Base-by-base conservation (phyloP, 1,284 basidiomycete genomes). In the Apiotrichum akiyoshidainum region DNA sequence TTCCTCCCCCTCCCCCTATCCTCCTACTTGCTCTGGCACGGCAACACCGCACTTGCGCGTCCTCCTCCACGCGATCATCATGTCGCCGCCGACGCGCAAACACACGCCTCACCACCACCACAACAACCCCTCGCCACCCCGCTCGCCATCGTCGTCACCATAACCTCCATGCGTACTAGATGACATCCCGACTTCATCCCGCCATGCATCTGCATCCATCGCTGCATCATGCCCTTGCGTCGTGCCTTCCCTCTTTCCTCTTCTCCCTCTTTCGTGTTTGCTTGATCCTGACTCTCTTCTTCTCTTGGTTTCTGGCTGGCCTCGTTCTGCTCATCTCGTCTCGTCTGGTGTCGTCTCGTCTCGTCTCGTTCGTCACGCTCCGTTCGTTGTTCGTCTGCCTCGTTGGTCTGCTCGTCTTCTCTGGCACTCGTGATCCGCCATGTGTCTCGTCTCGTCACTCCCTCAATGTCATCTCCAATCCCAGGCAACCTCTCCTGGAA, bases 401-500 rank as follows among this genome's bases (percentile, higher is more conserved):
- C n/a, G 44, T 14, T 33, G 14, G 45, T 26, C 45, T 52, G 40
- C 37, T 53, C 31, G 22, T 44, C 40, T 53, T n/a, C 10, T n/a
- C n/a, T 8, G 13, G 8, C n/a, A 8, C 8, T n/a, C 17, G 40
- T 41, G 13, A 17, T 34, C 34, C 31, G 34, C 46, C 17, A 22
- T 11, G 21, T 31, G 19, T 55, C 16, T 42, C 34, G 33, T 54
- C 53, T 45, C 19, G 44, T 34, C 34, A 35, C 34, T 6, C 37
- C 41, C 41, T 19, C 39, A 39, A 40, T 50, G 14, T 9, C 5
- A 21, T 34, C 31, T 12, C 37, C 48, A 50, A 50, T 49, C 33
- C 35, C 33, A 79, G 77, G 79, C 65, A 79, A 80, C 69, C 73
- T 79, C 59, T 79, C 77, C 60, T 80, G 91, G 91, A 91, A 90